Conservation (phyloP, 116 monocot genomes). For the Trichopus zeylanicus region DNA sequence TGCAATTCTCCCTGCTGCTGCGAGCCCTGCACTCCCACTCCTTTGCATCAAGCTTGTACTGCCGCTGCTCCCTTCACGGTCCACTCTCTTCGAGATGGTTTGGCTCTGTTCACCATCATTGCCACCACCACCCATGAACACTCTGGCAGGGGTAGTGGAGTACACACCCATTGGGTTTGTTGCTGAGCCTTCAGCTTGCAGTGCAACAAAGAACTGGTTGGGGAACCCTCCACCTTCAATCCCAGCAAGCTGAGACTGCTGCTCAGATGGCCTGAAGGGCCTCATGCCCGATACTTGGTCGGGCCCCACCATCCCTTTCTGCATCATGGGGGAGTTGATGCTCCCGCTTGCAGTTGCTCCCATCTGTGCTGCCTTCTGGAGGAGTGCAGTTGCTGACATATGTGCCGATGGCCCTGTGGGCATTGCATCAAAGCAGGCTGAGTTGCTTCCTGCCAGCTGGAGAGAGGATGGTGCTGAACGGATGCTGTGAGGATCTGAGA, state of each 20-base stretch:
- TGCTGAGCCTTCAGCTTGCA: neutral
- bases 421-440: neutral
- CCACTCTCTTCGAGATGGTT: neutral
- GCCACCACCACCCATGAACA: too few relatives aligned
- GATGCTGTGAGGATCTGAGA: constrained; percentile 1
- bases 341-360: constrained; percentile 8
- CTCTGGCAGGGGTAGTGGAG: neutral
- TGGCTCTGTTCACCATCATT: too few relatives aligned
- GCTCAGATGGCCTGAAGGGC: neutral
- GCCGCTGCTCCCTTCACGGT: too few relatives aligned
- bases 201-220: neutral
- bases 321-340: neutral
- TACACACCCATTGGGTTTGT: neutral
- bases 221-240: neutral
- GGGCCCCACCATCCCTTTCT: constrained; percentile 3
- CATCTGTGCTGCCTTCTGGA: constrained; percentile 29
- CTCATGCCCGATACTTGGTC: neutral
- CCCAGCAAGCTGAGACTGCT: neutral
- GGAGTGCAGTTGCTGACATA: constrained; percentile 26
- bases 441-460: constrained; percentile 1
- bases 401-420: neutral
- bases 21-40: neutral
- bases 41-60: neutral
- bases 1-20: neutral
- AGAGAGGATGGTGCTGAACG: neutral